Percentiles rank a stretch among this genome's conserved stretches.
phyloP scores from a whole-genome alignment of 768 basidiomycete genomes.

The Suillus sp. region DNA sequence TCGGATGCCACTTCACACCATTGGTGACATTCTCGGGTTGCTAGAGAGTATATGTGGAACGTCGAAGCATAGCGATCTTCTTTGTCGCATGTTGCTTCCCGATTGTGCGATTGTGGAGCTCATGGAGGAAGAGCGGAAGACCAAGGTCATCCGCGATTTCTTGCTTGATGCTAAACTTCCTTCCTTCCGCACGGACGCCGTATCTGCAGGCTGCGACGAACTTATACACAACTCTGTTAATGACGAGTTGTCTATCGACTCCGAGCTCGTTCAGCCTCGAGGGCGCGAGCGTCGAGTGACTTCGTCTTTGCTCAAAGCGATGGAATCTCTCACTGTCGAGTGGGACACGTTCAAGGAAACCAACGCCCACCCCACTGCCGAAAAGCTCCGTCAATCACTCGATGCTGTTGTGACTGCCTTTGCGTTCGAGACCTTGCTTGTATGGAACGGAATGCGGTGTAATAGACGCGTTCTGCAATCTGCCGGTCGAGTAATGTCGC shows the following conservation, averaged over 20 bases:
- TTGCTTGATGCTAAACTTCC: slow-evolving; percentile 68
- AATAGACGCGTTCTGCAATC: slow-evolving; percentile 65
- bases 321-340: slow-evolving; percentile 52
- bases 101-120: slow-evolving; percentile 65
- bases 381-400: slow-evolving; percentile 63
- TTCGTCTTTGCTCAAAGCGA: slow-evolving; percentile 58
- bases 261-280: slow-evolving; percentile 47
- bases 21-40: slow-evolving; percentile 63
- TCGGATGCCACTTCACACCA: slow-evolving; percentile 53
- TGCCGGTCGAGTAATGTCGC: slow-evolving; percentile 55
- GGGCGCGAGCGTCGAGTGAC: slow-evolving; percentile 65
- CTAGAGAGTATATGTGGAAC: slow-evolving; percentile 67
- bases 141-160: slow-evolving; percentile 67
- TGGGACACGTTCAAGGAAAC: slow-evolving; percentile 47
- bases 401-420: slow-evolving; percentile 71
- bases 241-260: slow-evolving; percentile 12
- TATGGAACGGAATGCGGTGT: slow-evolving; percentile 61
- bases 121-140: slow-evolving; percentile 58
- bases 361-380: slow-evolving; percentile 49
- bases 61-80: slow-evolving; percentile 44
- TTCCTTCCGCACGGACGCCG: slow-evolving; percentile 27
- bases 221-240: not conserved
- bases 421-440: slow-evolving; percentile 66
- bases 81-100: slow-evolving; percentile 61
- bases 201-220: not conserved